Evolutionary conservation across 169 alveolate genomes (phyloP).

Genomic region (Eimeria nieschulzi): DNA sequence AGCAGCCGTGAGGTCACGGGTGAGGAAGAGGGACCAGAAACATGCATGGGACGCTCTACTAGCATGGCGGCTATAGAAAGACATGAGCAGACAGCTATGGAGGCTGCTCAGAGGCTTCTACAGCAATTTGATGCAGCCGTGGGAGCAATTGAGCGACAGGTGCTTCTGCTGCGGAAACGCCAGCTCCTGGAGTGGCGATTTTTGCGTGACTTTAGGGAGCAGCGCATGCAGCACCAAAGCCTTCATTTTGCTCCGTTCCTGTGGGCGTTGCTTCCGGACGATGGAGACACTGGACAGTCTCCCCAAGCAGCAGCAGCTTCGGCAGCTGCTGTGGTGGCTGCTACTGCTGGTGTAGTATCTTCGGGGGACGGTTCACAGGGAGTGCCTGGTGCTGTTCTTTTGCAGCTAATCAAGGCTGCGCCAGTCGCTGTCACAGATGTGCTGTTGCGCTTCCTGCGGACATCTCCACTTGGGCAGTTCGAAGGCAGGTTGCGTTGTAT

Average conservation of each 20-base stretch:
- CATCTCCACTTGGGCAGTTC: slow-evolving; percentile 74
- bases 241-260: slow-evolving; percentile 66
- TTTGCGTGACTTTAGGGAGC: slow-evolving; percentile 66
- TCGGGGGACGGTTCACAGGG: not conserved
- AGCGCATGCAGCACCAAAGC: slow-evolving; percentile 54
- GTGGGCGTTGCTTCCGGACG: slow-evolving; percentile 48
- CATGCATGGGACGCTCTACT: not conserved
- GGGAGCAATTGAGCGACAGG: slow-evolving; percentile 68
- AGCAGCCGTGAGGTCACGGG: not conserved
- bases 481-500: slow-evolving; percentile 45
- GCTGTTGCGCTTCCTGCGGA: slow-evolving; percentile 70
- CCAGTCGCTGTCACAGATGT: slow-evolving; percentile 54
- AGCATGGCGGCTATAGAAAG: not conserved
- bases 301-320: slow-evolving; percentile 6
- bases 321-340: slow-evolving; percentile 41
- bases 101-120: slow-evolving; percentile 36
- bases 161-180: slow-evolving; percentile 72
- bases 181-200: slow-evolving; percentile 75
- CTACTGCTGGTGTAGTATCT: not conserved
- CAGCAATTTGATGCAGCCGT: slow-evolving; percentile 67
- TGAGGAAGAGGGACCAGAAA: not conserved
- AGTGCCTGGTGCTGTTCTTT: slow-evolving; percentile 37
- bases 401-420: slow-evolving; percentile 25
- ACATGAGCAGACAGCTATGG: slow-evolving; percentile 26
- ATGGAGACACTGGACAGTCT: slow-evolving; percentile 23